These are phyloP conservation scores for Pythium vanterpoolii DNA, from an alignment of 352 stramenopile genomes.

Conservation along the genomic window DNA sequence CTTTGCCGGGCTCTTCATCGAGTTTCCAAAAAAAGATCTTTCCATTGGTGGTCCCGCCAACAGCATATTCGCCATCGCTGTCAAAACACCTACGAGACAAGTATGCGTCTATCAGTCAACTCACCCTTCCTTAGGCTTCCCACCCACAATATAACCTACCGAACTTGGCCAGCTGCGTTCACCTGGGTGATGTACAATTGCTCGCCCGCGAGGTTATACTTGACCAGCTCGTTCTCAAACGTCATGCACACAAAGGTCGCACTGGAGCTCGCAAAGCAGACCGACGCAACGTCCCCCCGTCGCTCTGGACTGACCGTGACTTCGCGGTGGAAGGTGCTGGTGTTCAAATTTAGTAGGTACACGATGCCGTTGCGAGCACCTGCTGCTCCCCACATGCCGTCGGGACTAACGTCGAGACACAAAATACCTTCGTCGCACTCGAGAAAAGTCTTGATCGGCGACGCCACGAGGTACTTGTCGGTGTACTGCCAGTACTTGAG, in stretches of 20 bases:
- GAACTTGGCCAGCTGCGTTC: slow-evolving; percentile 44
- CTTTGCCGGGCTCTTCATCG: slow-evolving; percentile 47
- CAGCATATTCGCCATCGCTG: slow-evolving; percentile 72
- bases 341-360: slow-evolving; percentile 68
- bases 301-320: slow-evolving; percentile 54
- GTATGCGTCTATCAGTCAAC: too few relatives aligned
- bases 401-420: slow-evolving; percentile 59
- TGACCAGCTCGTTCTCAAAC: slow-evolving; percentile 57
- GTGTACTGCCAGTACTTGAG: slow-evolving; percentile 81
- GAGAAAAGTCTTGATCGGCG: slow-evolving; percentile 64
- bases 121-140: slow-evolving; percentile 43
- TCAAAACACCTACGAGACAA: slow-evolving; percentile 53
- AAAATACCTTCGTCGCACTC: slow-evolving; percentile 73
- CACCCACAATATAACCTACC: slow-evolving; percentile 30
- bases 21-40: slow-evolving; percentile 84
- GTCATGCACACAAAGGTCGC: slow-evolving; percentile 62
- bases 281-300: slow-evolving; percentile 43
- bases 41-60: slow-evolving; percentile 68
- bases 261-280: slow-evolving; percentile 60
- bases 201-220: slow-evolving; percentile 53
- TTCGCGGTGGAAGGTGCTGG: slow-evolving; percentile 55
- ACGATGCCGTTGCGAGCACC: slow-evolving; percentile 69
- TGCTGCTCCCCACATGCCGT: slow-evolving; percentile 53
- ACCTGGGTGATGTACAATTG: slow-evolving; percentile 51
- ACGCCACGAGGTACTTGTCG: slow-evolving; percentile 55